Conservation (phyloP, 129 eudicot genomes). For the Arctium minus region DNA sequence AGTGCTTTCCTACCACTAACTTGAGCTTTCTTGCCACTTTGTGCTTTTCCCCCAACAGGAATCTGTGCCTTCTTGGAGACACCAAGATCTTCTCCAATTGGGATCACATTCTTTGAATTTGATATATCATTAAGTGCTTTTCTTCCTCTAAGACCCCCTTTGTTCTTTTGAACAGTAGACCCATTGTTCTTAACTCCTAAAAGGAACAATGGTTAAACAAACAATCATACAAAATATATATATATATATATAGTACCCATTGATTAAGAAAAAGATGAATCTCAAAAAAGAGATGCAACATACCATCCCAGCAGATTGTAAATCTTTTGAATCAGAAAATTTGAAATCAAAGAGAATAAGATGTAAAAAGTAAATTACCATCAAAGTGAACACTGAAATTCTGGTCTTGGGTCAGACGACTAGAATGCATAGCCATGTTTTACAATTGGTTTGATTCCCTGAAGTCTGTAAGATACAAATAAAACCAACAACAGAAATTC, state of each 20-base stretch:
- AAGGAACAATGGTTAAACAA: slow-evolving; percentile 7
- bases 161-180: slow-evolving; percentile 32
- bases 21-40: slow-evolving; percentile 33
- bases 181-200: slow-evolving; percentile 27
- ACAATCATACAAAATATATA: background rate
- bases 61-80: slow-evolving; percentile 25
- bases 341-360: background rate
- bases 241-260: background rate
- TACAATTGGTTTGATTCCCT: slow-evolving; percentile 17
- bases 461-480: slow-evolving; percentile 8
- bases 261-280: background rate
- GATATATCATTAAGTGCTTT: slow-evolving; percentile 75
- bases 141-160: slow-evolving; percentile 51
- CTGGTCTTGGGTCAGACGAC: slow-evolving; percentile 53
- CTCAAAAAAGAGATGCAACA: background rate
- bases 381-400: slow-evolving; percentile 44
- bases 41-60: slow-evolving; percentile 18
- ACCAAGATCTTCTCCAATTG: slow-evolving; percentile 45
- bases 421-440: slow-evolving; percentile 41
- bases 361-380: slow-evolving; percentile 31
- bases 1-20: slow-evolving; percentile 68
- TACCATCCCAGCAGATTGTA: background rate
- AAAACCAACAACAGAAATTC: slow-evolving; percentile 1
- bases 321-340: background rate
- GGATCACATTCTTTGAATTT: slow-evolving; percentile 51